Evolutionary conservation across 1,139 yeast genomes (phyloP).

Genomic region (Taiozyma sp.): DNA sequence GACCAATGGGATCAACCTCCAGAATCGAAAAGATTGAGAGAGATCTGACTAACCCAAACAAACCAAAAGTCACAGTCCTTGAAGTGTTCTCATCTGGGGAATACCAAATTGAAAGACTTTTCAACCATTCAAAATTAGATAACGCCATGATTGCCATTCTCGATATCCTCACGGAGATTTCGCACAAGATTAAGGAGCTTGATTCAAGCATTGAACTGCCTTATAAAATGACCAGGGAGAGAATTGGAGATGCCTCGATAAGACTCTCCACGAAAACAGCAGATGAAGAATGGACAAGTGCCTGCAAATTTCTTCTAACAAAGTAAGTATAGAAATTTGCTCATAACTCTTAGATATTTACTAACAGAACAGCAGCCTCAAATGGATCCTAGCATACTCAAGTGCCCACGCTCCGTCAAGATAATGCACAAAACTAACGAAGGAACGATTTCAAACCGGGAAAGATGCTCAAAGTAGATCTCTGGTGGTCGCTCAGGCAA

Average conservation of each 20-base stretch:
- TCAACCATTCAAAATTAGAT: conserved; percentile 67
- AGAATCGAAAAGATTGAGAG: conserved; percentile 56
- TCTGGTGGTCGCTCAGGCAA: no score
- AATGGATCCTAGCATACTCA: conserved; percentile 35
- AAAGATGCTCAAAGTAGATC: no score
- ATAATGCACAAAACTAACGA: neutral
- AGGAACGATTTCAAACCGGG: neutral
- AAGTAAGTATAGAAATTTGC: conserved; percentile 26
- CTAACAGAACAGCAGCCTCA: conserved; percentile 11
- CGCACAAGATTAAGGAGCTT: conserved; percentile 37
- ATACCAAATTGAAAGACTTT: conserved; percentile 40
- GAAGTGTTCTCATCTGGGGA: conserved; percentile 24
- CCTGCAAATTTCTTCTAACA: conserved; percentile 77
- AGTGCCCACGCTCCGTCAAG: conserved; percentile 18
- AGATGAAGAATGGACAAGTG: conserved; percentile 84
- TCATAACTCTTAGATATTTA: neutral
- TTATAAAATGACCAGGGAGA: conserved; percentile 54
- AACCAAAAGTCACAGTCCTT: conserved; percentile 11
- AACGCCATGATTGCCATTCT: conserved; percentile 72
- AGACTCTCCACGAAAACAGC: conserved; percentile 56
- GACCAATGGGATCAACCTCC: conserved; percentile 85
- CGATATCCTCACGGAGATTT: conserved; percentile 56
- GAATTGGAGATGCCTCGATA: conserved; percentile 75
- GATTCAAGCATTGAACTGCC: conserved; percentile 69
- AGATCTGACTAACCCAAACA: conserved; percentile 29